These are phyloP conservation scores for Fusarium nodosum DNA, from an alignment of 2,329 filamentous ascomycete species.

Conservation along the genomic window DNA sequence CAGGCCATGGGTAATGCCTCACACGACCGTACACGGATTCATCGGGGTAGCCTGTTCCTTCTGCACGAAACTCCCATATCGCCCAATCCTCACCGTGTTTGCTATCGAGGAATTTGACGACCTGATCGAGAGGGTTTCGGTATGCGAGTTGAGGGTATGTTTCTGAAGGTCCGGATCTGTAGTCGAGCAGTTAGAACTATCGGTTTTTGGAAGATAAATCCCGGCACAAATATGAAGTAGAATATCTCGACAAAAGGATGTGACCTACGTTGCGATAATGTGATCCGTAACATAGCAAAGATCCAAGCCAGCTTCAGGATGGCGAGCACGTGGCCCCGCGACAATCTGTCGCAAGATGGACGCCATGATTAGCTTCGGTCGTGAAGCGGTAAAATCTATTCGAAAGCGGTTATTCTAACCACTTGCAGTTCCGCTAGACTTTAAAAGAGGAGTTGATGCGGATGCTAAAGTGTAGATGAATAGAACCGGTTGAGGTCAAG, in stretches of 20 bases:
- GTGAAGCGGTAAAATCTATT: background rate
- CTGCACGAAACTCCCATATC: constrained; percentile 98
- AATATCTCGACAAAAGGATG: too few species aligned
- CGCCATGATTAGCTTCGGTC: constrained; percentile 63
- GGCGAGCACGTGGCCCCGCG: constrained; percentile 84
- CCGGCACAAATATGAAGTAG: accelerated
- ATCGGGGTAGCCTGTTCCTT: constrained; percentile 96
- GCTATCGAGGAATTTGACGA: constrained; percentile 88
- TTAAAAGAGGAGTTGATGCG: background rate
- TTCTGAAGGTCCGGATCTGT: constrained; percentile 88
- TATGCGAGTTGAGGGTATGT: constrained; percentile 94
- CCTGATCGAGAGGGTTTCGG: constrained; percentile 88
- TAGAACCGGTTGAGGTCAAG: constrained; percentile 25
- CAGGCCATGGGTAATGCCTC: constrained; percentile 94
- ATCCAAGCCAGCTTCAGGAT: constrained; percentile 90
- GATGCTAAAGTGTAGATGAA: constrained; percentile 1
- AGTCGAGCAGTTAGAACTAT: constrained; percentile 43
- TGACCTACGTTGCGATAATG: constrained; percentile 68
- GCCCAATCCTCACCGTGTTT: constrained; percentile 89
- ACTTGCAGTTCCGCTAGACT: background rate
- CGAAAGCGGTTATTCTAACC: background rate
- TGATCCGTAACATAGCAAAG: constrained; percentile 95
- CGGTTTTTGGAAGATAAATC: background rate
- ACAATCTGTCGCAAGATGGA: constrained; percentile 91
- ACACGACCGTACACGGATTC: constrained; percentile 87